Conservation (phyloP, 495 filamentous ascomycete species). For the Amorphotheca resinae region DNA sequence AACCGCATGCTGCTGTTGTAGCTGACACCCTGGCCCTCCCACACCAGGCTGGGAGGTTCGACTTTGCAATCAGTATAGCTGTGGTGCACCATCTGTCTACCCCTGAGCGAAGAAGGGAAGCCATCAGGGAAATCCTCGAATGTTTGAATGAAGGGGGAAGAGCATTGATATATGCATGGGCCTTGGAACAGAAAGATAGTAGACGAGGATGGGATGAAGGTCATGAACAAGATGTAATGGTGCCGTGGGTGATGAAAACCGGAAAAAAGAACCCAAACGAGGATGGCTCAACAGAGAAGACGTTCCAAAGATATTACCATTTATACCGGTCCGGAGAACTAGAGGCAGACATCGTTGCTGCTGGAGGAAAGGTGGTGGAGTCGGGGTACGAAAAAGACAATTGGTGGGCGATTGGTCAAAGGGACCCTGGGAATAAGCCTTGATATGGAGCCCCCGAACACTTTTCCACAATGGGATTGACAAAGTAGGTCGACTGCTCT, state of each 20-base stretch:
- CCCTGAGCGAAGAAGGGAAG: constrained; percentile 56
- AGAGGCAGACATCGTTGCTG: constrained; percentile 62
- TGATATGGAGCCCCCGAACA: no score
- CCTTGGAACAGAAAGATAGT: constrained; percentile 80
- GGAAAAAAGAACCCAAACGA: constrained; percentile 24
- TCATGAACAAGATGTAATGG: constrained; percentile 82
- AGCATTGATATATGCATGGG: constrained; percentile 90
- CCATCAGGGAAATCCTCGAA: constrained; percentile 58
- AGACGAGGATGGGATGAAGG: constrained; percentile 86
- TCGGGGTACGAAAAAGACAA: constrained; percentile 96
- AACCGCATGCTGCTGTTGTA: constrained; percentile 45
- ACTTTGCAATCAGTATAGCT: constrained; percentile 92
- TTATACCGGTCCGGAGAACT: constrained; percentile 80
- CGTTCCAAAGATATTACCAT: constrained; percentile 88
- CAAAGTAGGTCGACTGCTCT: no score
- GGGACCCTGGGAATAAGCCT: background rate
- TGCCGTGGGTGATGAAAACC: constrained; percentile 76
- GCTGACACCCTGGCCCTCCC: constrained; percentile 62
- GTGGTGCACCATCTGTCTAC: constrained; percentile 93
- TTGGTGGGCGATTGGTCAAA: constrained; percentile 68
- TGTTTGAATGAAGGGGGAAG: constrained; percentile 51
- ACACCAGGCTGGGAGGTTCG: constrained; percentile 56
- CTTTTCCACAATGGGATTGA: no score
- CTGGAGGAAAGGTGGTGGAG: constrained; percentile 63
- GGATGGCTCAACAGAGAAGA: constrained; percentile 18